Conservation (phyloP, 306 rosid species). For the Calophaca sinica region DNA sequence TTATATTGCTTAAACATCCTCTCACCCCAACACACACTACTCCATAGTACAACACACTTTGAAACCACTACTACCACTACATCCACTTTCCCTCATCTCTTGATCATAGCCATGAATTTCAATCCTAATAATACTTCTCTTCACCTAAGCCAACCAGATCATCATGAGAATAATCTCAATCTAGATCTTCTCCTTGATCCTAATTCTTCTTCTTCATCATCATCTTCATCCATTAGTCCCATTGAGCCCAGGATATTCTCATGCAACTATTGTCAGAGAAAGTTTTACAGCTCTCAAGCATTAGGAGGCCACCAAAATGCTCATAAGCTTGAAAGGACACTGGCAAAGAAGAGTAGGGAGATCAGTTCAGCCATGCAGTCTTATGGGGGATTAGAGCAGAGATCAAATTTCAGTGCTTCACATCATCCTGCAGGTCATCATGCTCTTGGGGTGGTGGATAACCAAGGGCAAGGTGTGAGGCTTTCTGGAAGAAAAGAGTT, state of each 20-base stretch:
- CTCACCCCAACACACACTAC: constrained; percentile 30
- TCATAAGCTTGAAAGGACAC: constrained; percentile 84
- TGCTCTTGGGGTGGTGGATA: neutral
- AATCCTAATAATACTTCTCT: constrained; percentile 58
- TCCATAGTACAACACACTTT: neutral
- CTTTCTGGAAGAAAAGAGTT: constrained; percentile 45
- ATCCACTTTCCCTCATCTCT: no score
- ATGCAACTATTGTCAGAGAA: constrained; percentile 89
- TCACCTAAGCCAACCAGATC: constrained; percentile 53
- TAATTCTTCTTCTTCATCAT: constrained; percentile 50
- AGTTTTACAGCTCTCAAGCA: constrained; percentile 88
- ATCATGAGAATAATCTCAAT: constrained; percentile 47
- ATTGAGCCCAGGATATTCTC: constrained; percentile 67
- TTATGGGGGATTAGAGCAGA: neutral
- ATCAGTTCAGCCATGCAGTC: constrained; percentile 50
- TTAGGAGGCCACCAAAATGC: constrained; percentile 97
- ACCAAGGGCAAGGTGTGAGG: constrained; percentile 48
- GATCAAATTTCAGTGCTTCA: constrained; percentile 13
- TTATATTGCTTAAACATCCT: constrained; percentile 49
- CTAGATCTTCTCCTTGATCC: constrained; percentile 75
- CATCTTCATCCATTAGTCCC: constrained; percentile 52
- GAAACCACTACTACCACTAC: constrained; percentile 35
- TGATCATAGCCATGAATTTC: constrained; percentile 59
- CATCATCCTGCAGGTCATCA: constrained; percentile 9
- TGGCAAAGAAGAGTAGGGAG: constrained; percentile 89